These are phyloP conservation scores for baker's yeast (Saccharomyces cerevisiae) DNA, from an alignment of 805 yeast species.

Conservation along the genomic window DNA sequence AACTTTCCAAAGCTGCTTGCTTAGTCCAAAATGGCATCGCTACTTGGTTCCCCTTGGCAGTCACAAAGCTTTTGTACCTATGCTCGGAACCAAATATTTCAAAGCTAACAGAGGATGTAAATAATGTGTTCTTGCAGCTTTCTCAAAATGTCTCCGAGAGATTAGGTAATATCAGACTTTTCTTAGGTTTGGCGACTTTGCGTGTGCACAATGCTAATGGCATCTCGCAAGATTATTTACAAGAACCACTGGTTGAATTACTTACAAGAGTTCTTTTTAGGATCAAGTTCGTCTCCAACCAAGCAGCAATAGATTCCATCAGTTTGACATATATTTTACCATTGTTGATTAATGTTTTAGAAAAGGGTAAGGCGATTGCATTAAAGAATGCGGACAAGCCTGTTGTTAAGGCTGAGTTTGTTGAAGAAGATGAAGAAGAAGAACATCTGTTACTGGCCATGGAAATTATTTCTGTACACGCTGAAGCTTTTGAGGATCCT, in stretches of 20 bases:
- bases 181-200: conserved; percentile 63
- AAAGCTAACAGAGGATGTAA: conserved; percentile 39
- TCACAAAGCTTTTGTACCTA: conserved; percentile 40
- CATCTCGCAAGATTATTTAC: conserved; percentile 39
- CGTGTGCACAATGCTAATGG: conserved; percentile 42
- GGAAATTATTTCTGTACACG: conserved; percentile 63
- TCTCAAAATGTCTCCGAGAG: conserved; percentile 46
- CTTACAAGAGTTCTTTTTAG: conserved; percentile 65
- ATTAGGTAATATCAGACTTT: conserved; percentile 41
- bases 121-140: conserved; percentile 45
- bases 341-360: conserved; percentile 56
- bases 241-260: conserved; percentile 47
- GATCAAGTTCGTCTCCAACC: conserved; percentile 66
- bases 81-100: conserved; percentile 30
- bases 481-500: conserved; percentile 57
- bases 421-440: conserved; percentile 80
- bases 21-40: conserved; percentile 55
- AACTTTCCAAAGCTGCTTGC: conserved; percentile 43
- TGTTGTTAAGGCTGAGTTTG: conserved; percentile 53
- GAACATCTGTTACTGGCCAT: conserved; percentile 73
- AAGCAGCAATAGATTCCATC: conserved; percentile 57
- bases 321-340: conserved; percentile 73
- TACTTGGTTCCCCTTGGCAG: conserved; percentile 67
- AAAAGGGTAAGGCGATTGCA: conserved; percentile 53
- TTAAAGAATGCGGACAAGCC: conserved; percentile 45